These are phyloP conservation scores for Phytopythium vexans DNA, from an alignment of 352 stramenopile genomes.

Conservation along the genomic window DNA sequence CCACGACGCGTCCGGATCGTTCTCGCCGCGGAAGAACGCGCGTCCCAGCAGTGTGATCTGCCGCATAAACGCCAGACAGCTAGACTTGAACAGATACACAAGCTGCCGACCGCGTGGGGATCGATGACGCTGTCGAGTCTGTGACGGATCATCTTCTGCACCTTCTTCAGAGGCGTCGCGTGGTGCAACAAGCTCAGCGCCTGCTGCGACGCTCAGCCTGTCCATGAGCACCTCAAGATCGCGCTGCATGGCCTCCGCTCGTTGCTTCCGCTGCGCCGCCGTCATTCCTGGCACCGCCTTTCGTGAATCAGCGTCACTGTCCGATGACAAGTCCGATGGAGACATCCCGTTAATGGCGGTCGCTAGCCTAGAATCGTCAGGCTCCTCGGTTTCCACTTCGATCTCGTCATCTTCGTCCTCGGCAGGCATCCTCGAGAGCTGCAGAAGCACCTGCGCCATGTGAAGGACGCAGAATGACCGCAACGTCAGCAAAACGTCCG, in stretches of 20 bases:
- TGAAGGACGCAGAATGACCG: constrained; percentile 73
- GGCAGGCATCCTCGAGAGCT: constrained; percentile 45
- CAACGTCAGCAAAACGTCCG: constrained; percentile 77
- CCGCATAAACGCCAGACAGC: constrained; percentile 67
- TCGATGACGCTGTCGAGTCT: neutral
- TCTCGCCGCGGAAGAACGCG: constrained; percentile 72
- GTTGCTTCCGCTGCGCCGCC: constrained; percentile 1
- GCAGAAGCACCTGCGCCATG: constrained; percentile 76
- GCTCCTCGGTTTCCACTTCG: constrained; percentile 6
- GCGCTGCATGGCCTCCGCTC: constrained; percentile 40
- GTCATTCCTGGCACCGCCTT: neutral
- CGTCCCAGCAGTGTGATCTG: constrained; percentile 74
- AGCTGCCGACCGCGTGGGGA: constrained; percentile 51
- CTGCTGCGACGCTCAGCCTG: constrained; percentile 35
- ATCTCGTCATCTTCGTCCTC: constrained; percentile 58
- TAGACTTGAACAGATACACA: constrained; percentile 72
- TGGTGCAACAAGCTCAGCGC: constrained; percentile 27
- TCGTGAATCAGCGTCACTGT: constrained; percentile 9
- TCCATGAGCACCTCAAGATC: constrained; percentile 55
- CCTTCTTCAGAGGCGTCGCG: constrained; percentile 5
- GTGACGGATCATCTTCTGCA: neutral
- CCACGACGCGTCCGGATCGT: constrained; percentile 70
- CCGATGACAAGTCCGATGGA: neutral
- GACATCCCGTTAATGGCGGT: neutral
- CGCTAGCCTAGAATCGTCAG: neutral